Evolutionary conservation across 106 monocot genomes (phyloP).

Genomic region (Hemerocallis citrina): DNA sequence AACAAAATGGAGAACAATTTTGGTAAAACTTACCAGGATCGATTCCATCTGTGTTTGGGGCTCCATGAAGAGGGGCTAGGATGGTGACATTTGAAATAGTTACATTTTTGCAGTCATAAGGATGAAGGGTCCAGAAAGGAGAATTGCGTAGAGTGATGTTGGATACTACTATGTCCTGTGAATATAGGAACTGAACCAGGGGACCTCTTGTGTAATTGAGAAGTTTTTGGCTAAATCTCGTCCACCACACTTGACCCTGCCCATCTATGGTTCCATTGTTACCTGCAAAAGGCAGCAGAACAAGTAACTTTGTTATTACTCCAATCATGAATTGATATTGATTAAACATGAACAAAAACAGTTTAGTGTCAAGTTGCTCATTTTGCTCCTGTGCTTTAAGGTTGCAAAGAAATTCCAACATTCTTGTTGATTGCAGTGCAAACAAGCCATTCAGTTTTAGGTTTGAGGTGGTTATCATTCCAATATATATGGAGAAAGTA

Average conservation of each 20-base stretch:
- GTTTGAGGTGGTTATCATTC: too few species aligned
- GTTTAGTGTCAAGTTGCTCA: too few species aligned
- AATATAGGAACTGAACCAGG: slow-evolving; percentile 70
- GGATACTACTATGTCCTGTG: slow-evolving; percentile 43
- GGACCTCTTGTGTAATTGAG: slow-evolving; percentile 69
- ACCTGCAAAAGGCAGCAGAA: slow-evolving; percentile 46
- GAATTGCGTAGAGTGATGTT: slow-evolving; percentile 64
- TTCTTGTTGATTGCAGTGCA: too few species aligned
- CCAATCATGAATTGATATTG: too few species aligned
- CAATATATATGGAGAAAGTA: too few species aligned
- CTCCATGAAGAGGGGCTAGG: slow-evolving; percentile 46
- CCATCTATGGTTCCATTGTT: slow-evolving; percentile 80
- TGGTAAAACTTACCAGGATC: slow-evolving; percentile 41
- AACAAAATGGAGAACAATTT: neutral
- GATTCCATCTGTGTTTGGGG: slow-evolving; percentile 75
- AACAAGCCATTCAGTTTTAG: too few species aligned
- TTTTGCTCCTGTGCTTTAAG: too few species aligned
- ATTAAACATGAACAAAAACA: too few species aligned
- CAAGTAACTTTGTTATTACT: too few species aligned
- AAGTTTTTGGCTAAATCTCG: slow-evolving; percentile 21
- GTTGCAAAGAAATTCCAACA: too few species aligned
- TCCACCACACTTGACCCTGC: slow-evolving; percentile 68
- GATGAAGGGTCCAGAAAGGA: slow-evolving; percentile 83
- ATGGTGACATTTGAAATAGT: slow-evolving; percentile 52
- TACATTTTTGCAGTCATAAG: slow-evolving; percentile 66